Evolutionary conservation across 106 monocot species (phyloP).

Genomic region (Alisma plantagoaquatica): DNA sequence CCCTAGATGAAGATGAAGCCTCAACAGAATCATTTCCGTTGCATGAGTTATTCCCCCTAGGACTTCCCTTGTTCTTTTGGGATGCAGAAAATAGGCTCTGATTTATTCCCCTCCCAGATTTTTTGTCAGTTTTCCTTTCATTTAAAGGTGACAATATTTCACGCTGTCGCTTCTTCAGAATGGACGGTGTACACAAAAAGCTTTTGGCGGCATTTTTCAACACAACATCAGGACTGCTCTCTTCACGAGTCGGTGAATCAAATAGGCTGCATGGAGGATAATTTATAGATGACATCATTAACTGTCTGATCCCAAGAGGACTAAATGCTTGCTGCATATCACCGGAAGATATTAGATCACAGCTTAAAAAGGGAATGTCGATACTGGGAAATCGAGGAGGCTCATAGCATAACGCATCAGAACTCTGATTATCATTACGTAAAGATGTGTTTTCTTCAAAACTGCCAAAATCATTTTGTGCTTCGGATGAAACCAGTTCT

Average conservation of each 20-base stretch:
- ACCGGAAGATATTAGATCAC: slow-evolving; percentile 60
- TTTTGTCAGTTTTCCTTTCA: slow-evolving; percentile 43
- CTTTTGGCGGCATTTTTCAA: slow-evolving; percentile 78
- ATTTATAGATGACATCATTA: slow-evolving; percentile 59
- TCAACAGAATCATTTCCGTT: slow-evolving; percentile 15
- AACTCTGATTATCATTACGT: slow-evolving; percentile 11
- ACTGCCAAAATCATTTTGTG: slow-evolving; percentile 4
- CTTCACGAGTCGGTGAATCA: slow-evolving; percentile 61
- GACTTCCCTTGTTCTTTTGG: slow-evolving; percentile 9
- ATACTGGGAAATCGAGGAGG: slow-evolving; percentile 77
- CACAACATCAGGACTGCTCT: slow-evolving; percentile 41
- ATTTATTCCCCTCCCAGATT: slow-evolving; percentile 20
- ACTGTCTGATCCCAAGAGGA: slow-evolving; percentile 84
- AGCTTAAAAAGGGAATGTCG: slow-evolving; percentile 86
- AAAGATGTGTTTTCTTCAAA: slow-evolving; percentile 19
- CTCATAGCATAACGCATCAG: slow-evolving; percentile 67
- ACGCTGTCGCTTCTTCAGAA: slow-evolving; percentile 78
- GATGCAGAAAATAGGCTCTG: slow-evolving; percentile 4
- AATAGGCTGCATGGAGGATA: slow-evolving; percentile 37
- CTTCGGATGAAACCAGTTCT: background rate
- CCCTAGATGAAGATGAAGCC: slow-evolving; percentile 6
- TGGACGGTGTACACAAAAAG: slow-evolving; percentile 65
- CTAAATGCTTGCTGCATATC: slow-evolving; percentile 78
- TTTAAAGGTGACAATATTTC: slow-evolving; percentile 69
- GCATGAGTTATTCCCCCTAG: slow-evolving; percentile 7